phyloP scores from a whole-genome alignment of 352 stramenopile species.

The Phytophthora ohioensis region DNA sequence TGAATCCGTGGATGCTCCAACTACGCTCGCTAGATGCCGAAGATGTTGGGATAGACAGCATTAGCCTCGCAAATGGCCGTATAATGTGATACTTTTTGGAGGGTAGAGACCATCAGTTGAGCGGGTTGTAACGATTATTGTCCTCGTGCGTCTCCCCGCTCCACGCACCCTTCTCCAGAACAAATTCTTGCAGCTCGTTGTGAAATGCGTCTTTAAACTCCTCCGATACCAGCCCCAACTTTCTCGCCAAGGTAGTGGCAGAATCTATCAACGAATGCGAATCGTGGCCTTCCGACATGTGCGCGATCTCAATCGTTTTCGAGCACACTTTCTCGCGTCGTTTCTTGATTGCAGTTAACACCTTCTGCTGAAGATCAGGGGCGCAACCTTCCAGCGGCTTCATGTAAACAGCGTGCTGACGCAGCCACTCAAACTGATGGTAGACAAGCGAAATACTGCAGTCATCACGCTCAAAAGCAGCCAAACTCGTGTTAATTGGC shows the following conservation, averaged over 20 bases:
- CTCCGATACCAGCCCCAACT: background rate
- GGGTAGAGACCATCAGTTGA: conserved; percentile 13
- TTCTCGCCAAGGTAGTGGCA: background rate
- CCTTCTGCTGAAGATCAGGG: background rate
- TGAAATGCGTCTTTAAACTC: conserved; percentile 7
- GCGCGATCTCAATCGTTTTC: background rate
- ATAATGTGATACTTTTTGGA: conserved; percentile 3
- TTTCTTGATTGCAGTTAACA: background rate
- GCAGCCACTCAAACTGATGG: conserved; percentile 20
- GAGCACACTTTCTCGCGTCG: conserved; percentile 8
- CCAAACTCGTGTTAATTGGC: too few species aligned
- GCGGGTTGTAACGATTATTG: background rate
- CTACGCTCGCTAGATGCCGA: conserved; percentile 31
- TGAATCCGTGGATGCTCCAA: conserved; percentile 34
- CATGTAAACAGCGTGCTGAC: background rate
- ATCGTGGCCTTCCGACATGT: background rate
- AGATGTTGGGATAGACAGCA: conserved; percentile 32
- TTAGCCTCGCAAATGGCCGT: conserved; percentile 16
- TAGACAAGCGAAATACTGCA: too few species aligned
- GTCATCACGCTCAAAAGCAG: too few species aligned
- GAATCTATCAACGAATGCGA: background rate
- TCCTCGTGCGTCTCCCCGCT: background rate
- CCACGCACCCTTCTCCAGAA: conserved; percentile 3
- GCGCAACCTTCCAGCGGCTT: background rate
- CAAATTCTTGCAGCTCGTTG: conserved; percentile 10